phyloP scores from a whole-genome alignment of 2,329 filamentous ascomycete species.

The Aspergillus sp. region DNA sequence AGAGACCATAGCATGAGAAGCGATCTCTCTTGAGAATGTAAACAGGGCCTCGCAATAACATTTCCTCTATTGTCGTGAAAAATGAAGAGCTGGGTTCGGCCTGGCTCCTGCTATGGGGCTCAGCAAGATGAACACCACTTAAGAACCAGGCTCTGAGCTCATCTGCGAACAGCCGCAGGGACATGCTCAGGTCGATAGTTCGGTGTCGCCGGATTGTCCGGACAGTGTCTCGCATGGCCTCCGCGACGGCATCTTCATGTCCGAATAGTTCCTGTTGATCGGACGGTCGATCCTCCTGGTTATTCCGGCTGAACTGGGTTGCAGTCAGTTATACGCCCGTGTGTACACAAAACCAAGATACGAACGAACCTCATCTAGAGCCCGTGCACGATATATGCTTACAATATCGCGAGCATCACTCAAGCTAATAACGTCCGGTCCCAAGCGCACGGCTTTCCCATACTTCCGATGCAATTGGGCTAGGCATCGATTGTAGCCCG shows the following conservation, averaged over 20 bases:
- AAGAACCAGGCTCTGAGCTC: conserved; percentile 6
- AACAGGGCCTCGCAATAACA: conserved; percentile 4
- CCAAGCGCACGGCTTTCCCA: conserved; percentile 19
- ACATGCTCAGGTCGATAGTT: conserved; percentile 4
- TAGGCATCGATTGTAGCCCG: conserved; percentile 10
- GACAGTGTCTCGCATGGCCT: conserved; percentile 3
- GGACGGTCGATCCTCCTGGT: background rate
- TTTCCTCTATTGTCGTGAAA: conserved; percentile 4
- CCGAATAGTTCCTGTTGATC: background rate
- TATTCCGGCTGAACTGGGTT: background rate
- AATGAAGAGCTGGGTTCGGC: background rate
- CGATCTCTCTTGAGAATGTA: conserved; percentile 5
- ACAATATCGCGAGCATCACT: conserved; percentile 12
- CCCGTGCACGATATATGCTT: background rate
- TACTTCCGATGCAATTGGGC: conserved; percentile 15
- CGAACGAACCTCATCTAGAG: background rate
- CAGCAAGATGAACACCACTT: background rate
- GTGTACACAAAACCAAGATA: background rate
- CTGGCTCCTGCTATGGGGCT: background rate
- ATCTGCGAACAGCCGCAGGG: conserved; percentile 6
- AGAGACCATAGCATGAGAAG: background rate
- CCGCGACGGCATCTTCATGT: conserved; percentile 15
- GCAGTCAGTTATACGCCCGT: background rate
- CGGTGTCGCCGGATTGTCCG: conserved; percentile 9
- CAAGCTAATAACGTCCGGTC: conserved; percentile 16